Conservation (phyloP, 148 eudicot genomes). For the Pouteria glomerata region DNA sequence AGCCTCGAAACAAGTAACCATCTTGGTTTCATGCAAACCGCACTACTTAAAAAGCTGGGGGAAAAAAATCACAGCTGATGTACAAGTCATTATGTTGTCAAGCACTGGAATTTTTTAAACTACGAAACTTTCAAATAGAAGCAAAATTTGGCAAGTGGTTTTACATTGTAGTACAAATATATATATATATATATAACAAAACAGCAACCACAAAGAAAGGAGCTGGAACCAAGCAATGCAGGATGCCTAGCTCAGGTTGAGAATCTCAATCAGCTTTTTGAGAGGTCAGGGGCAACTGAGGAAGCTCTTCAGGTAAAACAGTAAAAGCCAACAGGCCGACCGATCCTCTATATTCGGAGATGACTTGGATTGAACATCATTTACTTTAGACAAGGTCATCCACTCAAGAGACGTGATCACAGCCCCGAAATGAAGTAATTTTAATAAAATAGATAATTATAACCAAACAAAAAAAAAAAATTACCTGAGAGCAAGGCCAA, state of each 20-base stretch:
- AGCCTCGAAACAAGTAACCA: too few species aligned
- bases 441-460: neutral
- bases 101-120: too few species aligned
- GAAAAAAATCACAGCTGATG: too few species aligned
- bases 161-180: too few species aligned
- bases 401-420: neutral
- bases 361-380: neutral
- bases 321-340: neutral
- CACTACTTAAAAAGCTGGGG: too few species aligned
- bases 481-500: neutral
- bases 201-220: too few species aligned
- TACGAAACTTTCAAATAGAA: too few species aligned
- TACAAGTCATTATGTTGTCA: too few species aligned
- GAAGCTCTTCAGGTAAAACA: neutral
- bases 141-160: too few species aligned
- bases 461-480: too few species aligned
- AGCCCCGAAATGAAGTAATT: neutral
- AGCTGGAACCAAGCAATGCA: neutral
- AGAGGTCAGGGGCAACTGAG: neutral
- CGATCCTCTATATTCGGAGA: neutral
- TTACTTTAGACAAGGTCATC: neutral
- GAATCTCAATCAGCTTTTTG: constrained; percentile 4
- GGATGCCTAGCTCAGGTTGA: neutral
- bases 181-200: too few species aligned
- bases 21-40: too few species aligned